Conservation (phyloP, 306 rosid species). For the Acmispon strigosus region DNA sequence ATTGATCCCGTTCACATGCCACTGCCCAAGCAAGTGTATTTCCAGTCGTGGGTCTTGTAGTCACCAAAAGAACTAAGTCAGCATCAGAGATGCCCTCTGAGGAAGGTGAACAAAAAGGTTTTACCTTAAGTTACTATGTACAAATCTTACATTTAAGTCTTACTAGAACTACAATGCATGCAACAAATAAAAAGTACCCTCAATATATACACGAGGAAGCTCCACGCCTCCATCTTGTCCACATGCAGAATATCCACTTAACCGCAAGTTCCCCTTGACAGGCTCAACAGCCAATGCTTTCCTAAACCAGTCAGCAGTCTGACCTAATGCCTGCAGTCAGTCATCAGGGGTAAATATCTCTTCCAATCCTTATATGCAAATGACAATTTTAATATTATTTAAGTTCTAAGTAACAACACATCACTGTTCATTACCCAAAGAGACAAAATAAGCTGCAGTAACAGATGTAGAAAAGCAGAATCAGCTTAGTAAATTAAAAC, state of each 20-base stretch:
- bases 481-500: neutral
- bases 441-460: neutral
- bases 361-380: neutral
- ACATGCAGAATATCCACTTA: conserved; percentile 98
- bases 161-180: neutral
- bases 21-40: conserved; percentile 99
- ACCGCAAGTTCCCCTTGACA: conserved; percentile 83
- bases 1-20: conserved; percentile 99
- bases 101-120: conserved; percentile 17
- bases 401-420: neutral
- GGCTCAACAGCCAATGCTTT: conserved; percentile 93
- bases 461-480: neutral
- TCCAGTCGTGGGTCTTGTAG: conserved; percentile 97
- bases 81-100: conserved; percentile 85
- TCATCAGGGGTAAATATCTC: conserved; percentile 20
- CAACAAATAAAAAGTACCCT: conserved; percentile 52
- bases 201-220: conserved; percentile 86
- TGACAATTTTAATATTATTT: neutral
- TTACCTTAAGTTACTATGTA: conserved; percentile 2
- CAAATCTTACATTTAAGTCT: neutral
- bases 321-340: conserved; percentile 76
- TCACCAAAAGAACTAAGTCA: conserved; percentile 92
- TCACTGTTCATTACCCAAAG: neutral
- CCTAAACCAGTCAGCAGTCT: conserved; percentile 94
- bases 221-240: conserved; percentile 99